Percentiles rank a stretch among this genome's conserved stretches.
Conservation (phyloP, 2,329 filamentous ascomycete species). For the Dendrostoma leiphaemia region DNA sequence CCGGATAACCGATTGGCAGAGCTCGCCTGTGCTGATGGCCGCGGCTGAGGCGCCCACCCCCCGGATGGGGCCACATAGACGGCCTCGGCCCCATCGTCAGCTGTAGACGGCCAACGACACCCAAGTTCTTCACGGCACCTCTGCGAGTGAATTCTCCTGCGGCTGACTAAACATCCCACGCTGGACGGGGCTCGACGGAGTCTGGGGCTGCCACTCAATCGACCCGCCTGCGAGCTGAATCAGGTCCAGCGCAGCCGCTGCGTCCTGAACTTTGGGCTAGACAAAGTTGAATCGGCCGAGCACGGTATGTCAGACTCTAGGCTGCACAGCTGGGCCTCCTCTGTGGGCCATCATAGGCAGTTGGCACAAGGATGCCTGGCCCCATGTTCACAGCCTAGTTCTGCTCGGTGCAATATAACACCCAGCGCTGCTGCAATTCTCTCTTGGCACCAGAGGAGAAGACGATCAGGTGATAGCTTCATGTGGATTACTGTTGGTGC, state of each 20-base stretch:
- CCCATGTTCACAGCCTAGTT: neutral
- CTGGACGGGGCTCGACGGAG: too few relatives aligned
- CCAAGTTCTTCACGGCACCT: neutral
- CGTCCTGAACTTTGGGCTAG: neutral
- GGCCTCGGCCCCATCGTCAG: neutral
- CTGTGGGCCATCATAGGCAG: constrained; percentile 2
- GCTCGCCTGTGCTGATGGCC: neutral
- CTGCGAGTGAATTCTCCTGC: constrained; percentile 4
- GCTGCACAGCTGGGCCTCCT: neutral
- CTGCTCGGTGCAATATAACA: neutral
- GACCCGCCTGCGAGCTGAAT: constrained; percentile 6
- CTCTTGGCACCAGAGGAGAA: neutral
- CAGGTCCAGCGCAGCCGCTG: neutral
- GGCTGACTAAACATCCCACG: neutral
- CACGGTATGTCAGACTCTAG: neutral
- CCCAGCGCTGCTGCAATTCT: neutral
- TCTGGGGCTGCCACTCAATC: too few relatives aligned
- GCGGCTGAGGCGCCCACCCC: neutral
- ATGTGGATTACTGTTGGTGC: constrained; percentile 9
- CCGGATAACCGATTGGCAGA: neutral
- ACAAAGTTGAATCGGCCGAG: neutral
- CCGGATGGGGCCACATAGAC: constrained; percentile 2
- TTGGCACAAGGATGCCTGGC: constrained; percentile 14
- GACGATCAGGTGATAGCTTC: neutral
- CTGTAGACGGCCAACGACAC: constrained; percentile 12